These are phyloP conservation scores for Rosa chinensis DNA, from an alignment of 306 rosid genomes.

Conservation along the genomic window DNA sequence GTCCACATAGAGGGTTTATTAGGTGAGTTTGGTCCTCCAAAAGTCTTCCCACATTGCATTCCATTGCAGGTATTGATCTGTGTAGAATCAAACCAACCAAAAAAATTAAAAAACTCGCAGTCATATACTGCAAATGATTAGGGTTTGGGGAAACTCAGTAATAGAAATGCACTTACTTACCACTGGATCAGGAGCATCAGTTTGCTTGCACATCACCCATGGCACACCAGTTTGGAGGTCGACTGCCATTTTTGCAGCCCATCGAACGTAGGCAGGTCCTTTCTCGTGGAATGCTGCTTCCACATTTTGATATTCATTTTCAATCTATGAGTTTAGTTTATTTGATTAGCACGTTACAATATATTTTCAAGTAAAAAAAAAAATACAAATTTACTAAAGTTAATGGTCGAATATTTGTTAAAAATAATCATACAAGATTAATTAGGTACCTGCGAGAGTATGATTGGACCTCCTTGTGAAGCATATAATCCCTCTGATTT, in stretches of 20 bases:
- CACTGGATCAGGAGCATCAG: slow-evolving; percentile 81
- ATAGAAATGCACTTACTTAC: slow-evolving; percentile 18
- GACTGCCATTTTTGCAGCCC: slow-evolving; percentile 79
- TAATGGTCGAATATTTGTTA: not conserved
- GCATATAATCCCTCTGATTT: slow-evolving; percentile 64
- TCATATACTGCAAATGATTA: not conserved
- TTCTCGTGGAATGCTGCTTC: slow-evolving; percentile 47
- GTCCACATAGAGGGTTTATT: slow-evolving; percentile 73
- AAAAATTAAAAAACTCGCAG: not conserved
- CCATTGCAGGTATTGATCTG: slow-evolving; percentile 83
- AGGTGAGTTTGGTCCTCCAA: slow-evolving; percentile 70
- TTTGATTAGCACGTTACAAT: not conserved
- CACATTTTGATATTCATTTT: slow-evolving; percentile 69
- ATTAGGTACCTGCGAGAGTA: slow-evolving; percentile 53
- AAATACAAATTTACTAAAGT: not conserved
- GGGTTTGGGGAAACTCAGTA: not conserved
- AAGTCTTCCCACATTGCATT: slow-evolving; percentile 72
- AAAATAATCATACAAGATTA: not conserved
- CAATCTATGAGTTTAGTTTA: slow-evolving; percentile 37
- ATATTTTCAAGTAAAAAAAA: not conserved
- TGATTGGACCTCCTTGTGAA: slow-evolving; percentile 84
- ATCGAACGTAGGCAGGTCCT: slow-evolving; percentile 44
- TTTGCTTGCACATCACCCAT: slow-evolving; percentile 87
- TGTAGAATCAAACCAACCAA: not conserved
- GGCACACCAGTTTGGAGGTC: slow-evolving; percentile 66